Base-by-base conservation (phyloP, 257 asterid species). In the Penstemon barbatus region DNA sequence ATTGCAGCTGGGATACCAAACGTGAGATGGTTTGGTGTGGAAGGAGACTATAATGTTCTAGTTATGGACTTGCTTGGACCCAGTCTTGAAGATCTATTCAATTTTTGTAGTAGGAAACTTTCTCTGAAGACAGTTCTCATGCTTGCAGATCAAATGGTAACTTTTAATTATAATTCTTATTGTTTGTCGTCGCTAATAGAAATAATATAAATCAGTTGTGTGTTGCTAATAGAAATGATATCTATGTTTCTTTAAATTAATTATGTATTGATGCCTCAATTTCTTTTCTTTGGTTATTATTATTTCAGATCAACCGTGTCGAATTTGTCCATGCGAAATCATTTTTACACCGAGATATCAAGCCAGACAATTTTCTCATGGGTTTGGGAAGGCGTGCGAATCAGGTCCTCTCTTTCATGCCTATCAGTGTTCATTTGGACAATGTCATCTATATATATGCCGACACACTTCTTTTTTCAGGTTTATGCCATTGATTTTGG, bases 111-210 rank as follows among this genome's bases (percentile, higher is more conserved):
- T 66, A 78, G 91, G 79, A 87, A 85, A 80, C 75, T 87, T 59
- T 87, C 95, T 6, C 65, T 87, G 36, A 87, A 87, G 80, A 84
- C 88, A 18, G 94, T 87, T 73, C 94, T 87, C 78, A 87, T 87
- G 90, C 90, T 87, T 72, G 94, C 90, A 15, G 94, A 87, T 81
- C 94, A 87, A 80, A 87, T 87, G 90, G 94, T 82, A 71, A 68
- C 39, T 11, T 46, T 8, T 55, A 54, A 39, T 7, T n/a, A 37
- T 1, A 10, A 41, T 58, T 3, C 6, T 54, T 53, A 9, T 66
- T 11, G 54, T 10, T n/a, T 59, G 19, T 61, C 62, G 36, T 58
- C 67, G 44, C 9, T 43, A 5, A 4, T 25, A 25, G 33, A 25
- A 25, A 25, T 25, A 25, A 25, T 25, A 25, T 25, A 25, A 25